Conservation (phyloP, 1,284 basidiomycete species). For the Cerioporus squamosus region DNA sequence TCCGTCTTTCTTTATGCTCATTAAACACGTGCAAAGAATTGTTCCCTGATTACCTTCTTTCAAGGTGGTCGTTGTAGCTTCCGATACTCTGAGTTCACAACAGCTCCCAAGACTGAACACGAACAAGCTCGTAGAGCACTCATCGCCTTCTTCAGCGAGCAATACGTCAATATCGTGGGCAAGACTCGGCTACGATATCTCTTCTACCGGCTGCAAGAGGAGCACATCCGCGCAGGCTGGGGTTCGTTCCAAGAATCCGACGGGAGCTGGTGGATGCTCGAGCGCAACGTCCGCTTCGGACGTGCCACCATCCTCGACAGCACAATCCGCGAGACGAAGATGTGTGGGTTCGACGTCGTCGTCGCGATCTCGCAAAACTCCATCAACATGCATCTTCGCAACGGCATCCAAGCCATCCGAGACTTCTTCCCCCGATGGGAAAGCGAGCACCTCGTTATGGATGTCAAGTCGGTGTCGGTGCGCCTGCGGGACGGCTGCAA, state of each 20-base stretch:
- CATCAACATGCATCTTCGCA: constrained; percentile 31
- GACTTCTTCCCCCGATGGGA: constrained; percentile 27
- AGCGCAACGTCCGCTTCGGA: constrained; percentile 5
- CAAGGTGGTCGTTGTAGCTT: too few species aligned
- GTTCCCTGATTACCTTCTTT: too few species aligned
- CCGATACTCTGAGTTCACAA: too few species aligned
- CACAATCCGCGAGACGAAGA: constrained; percentile 28
- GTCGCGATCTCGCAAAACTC: constrained; percentile 36
- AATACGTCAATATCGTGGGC: background rate
- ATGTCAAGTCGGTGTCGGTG: constrained; percentile 28
- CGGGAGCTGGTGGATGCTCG: constrained; percentile 17
- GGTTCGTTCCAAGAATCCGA: constrained; percentile 6
- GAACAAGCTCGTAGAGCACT: too few species aligned
- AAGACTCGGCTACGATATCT: background rate
- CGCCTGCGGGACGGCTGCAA: constrained; percentile 21
- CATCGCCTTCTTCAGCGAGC: too few species aligned
- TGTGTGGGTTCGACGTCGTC: constrained; percentile 37
- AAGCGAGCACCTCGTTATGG: constrained; percentile 20
- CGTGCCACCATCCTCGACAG: constrained; percentile 21
- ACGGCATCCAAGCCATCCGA: constrained; percentile 16
- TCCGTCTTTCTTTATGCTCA: background rate
- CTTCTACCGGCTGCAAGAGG: background rate
- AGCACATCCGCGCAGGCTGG: background rate
- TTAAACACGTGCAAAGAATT: background rate
- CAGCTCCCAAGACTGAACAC: too few species aligned